phyloP scores from a whole-genome alignment of 352 stramenopile genomes.

The Blastocystis sp. region DNA sequence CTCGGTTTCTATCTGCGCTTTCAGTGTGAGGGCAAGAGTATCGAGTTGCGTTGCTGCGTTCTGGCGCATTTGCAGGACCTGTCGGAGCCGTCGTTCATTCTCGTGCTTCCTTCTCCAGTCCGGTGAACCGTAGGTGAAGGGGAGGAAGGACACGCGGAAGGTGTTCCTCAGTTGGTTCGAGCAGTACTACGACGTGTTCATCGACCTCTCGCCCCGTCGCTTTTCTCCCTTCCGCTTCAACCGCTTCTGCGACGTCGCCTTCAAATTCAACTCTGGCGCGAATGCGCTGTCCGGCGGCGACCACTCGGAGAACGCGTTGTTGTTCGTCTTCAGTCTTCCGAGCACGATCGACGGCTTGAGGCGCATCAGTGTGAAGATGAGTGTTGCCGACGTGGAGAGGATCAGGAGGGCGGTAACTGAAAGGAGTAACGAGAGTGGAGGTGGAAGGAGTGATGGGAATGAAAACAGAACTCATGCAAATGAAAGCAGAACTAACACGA shows the following conservation, averaged over 20 bases:
- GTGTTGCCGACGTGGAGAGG: neutral
- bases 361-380: conserved; percentile 13
- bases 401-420: neutral
- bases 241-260: neutral
- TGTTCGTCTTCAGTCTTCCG: conserved; percentile 27
- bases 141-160: conserved; percentile 13
- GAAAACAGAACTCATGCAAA: no score
- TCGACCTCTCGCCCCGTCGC: neutral
- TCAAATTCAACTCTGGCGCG: neutral
- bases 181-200: conserved; percentile 32
- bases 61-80: conserved; percentile 10
- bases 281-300: neutral
- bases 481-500: no score
- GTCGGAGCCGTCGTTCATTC: neutral
- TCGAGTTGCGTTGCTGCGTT: conserved; percentile 36
- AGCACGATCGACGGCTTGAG: neutral
- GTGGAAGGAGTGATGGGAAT: no score
- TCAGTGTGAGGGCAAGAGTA: neutral
- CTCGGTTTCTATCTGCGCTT: conserved; percentile 44
- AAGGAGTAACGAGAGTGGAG: neutral
- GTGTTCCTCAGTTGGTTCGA: conserved; percentile 46
- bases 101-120: neutral
- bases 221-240: conserved; percentile 25
- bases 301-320: neutral
- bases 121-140: conserved; percentile 28